Base-by-base conservation (phyloP, 2,329 filamentous ascomycete species). In the Phaeophleospora eucalypticola region DNA sequence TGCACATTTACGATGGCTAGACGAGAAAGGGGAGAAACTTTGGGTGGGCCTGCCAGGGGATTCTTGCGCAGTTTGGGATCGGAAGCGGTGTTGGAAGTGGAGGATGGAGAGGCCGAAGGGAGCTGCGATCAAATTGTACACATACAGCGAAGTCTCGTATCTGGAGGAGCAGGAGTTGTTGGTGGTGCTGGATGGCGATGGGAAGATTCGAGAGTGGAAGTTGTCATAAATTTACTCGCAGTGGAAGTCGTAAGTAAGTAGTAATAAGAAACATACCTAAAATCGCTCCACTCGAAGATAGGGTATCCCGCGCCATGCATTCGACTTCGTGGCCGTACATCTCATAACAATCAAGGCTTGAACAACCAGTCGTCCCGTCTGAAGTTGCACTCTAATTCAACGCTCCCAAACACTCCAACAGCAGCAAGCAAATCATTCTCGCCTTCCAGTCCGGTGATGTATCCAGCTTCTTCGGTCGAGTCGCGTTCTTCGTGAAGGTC, bases 401-500 rank as follows among this genome's bases (percentile, higher is more conserved):
- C 79, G n/a, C 69, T 74, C 2, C 84, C 82, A 64, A 83, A 89
- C 10, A 82, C 77, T 1, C 87, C 87, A 37, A 93, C 73, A 1
- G 84, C 81, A 14, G 81, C 83, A 59, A 81, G 82, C 46, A 90
- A 53, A 63, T 91, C 87, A 57, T 85, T 79, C 41, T 79, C 48
- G 16, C 62, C 58, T 41, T 87, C 82, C 39, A 91, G 66, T 0
- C 87, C 87, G 3, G 69, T 74, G 1, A 86, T 78, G 12, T 71
- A 68, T 0, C 82, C 80, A 47, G 80, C 65, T 58, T 85, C 81
- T 58, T 79, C 68, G 54, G 78, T 70, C 3, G 71, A 68, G 64
- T 91, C 87, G 43, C 79, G 75, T 71, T 88, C 84, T 70, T 90
- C 86, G 57, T 88, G 81, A 37, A 90, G 63, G 63, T 87, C 76